phyloP scores from a whole-genome alignment of 73 alveolate species.

The Paramecium bursaria region DNA sequence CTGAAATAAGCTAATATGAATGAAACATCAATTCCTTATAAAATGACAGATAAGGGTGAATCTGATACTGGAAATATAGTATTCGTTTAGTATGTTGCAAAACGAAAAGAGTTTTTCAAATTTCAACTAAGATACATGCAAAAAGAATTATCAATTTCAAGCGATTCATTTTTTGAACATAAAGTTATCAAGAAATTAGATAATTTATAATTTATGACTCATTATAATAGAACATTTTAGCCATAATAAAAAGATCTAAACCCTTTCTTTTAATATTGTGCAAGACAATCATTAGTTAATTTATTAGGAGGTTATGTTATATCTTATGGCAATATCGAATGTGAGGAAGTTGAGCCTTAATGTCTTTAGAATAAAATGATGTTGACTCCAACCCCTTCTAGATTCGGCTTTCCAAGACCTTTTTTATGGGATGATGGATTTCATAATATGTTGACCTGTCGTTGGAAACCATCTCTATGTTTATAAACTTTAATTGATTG shows the following conservation, averaged over 20 bases:
- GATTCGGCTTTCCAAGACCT: conserved; percentile 95
- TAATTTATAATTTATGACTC: neutral
- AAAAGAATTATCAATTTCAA: conserved; percentile 16
- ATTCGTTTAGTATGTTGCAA: conserved; percentile 50
- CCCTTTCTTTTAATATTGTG: conserved; percentile 39
- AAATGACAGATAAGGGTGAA: neutral
- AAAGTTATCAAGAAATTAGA: conserved; percentile 36
- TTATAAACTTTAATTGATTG: conserved; percentile 89
- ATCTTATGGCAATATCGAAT: conserved; percentile 82
- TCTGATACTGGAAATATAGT: conserved; percentile 40
- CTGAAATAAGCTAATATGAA: neutral
- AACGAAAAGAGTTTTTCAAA: conserved; percentile 38
- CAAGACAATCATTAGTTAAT: conserved; percentile 78
- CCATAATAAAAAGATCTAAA: neutral
- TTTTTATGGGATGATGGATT: conserved; percentile 99
- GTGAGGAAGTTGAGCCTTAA: conserved; percentile 63
- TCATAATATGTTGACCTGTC: conserved; percentile 87
- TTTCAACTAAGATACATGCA: conserved; percentile 30
- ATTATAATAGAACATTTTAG: conserved; percentile 14
- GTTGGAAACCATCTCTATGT: conserved; percentile 91
- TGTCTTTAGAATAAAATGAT: conserved; percentile 60
- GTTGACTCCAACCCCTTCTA: conserved; percentile 94
- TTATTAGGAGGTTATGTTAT: conserved; percentile 91
- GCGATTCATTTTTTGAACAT: conserved; percentile 36
- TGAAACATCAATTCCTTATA: conserved; percentile 3